Percentiles rank a stretch among this genome's conserved stretches.
These are phyloP conservation scores for Glutinoglossum americanum DNA, from an alignment of 495 filamentous ascomycete species.

Conservation along the genomic window DNA sequence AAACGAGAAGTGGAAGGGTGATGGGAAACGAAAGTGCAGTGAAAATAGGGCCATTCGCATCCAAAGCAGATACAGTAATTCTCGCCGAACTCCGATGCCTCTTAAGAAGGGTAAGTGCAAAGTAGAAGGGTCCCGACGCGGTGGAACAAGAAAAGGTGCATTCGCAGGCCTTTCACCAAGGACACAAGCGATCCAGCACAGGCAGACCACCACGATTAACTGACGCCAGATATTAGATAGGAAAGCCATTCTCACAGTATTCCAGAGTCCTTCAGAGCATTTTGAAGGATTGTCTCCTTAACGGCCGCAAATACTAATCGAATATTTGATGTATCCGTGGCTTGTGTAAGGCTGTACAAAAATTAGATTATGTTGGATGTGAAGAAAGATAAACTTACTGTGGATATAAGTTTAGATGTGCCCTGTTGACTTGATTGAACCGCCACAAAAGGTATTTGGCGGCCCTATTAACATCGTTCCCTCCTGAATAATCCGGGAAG, in stretches of 20 bases:
- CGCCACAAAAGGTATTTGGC: slow-evolving; percentile 96
- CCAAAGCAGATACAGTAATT: neutral
- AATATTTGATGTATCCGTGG: slow-evolving; percentile 95
- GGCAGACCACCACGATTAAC: neutral
- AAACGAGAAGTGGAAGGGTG: neutral
- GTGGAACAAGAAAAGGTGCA: neutral
- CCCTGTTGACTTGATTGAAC: slow-evolving; percentile 95
- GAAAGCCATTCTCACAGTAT: slow-evolving; percentile 44
- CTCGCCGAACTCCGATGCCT: neutral
- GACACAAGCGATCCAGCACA: neutral
- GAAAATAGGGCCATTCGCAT: neutral
- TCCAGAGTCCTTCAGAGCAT: slow-evolving; percentile 91
- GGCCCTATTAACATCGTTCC: slow-evolving; percentile 91
- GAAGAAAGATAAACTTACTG: slow-evolving; percentile 41
- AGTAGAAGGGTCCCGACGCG: neutral
- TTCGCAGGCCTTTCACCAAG: neutral
- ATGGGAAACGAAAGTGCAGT: neutral
- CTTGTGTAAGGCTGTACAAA: slow-evolving; percentile 66
- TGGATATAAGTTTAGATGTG: slow-evolving; percentile 88
- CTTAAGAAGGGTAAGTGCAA: neutral
- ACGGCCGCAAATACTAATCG: slow-evolving; percentile 93
- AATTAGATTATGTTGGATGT: neutral
- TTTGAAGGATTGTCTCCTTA: slow-evolving; percentile 96
- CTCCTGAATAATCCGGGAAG: slow-evolving; percentile 94
- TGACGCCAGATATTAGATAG: neutral